These are phyloP conservation scores for Diaporthe eres DNA, from an alignment of 2,329 filamentous ascomycete genomes.

Conservation along the genomic window DNA sequence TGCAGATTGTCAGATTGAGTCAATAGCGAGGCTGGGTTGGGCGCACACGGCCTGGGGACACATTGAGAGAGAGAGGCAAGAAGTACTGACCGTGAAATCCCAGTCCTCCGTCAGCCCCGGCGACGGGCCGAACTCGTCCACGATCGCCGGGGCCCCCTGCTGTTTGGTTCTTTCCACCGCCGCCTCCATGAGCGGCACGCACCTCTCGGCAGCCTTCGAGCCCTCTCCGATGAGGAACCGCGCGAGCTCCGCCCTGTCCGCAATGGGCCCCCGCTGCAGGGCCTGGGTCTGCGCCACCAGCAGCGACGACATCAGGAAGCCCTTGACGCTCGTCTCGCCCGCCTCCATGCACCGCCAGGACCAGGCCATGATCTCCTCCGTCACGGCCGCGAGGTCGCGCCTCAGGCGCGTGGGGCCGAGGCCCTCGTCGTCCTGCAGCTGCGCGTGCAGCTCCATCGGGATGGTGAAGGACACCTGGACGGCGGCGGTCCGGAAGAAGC, in stretches of 20 bases:
- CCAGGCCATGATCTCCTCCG: slow-evolving; percentile 51
- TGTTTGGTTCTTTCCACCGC: slow-evolving; percentile 46
- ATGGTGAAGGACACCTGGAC: slow-evolving; percentile 58
- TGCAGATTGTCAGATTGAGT: background rate
- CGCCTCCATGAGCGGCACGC: slow-evolving; percentile 52
- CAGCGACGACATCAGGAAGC: slow-evolving; percentile 51
- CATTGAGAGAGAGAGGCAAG: background rate
- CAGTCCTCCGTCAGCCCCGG: slow-evolving; percentile 39
- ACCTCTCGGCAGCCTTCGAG: slow-evolving; percentile 47
- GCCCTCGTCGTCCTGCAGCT: slow-evolving; percentile 57
- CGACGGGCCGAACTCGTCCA: background rate
- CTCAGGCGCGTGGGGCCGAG: slow-evolving; percentile 49
- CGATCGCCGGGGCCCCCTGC: slow-evolving; percentile 25
- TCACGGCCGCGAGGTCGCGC: slow-evolving; percentile 50
- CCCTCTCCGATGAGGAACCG: slow-evolving; percentile 49
- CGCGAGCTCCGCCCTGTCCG: slow-evolving; percentile 50
- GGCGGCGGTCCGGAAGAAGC: slow-evolving; percentile 59
- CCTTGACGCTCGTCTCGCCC: slow-evolving; percentile 61
- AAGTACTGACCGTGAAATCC: slow-evolving; percentile 37
- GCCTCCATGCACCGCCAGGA: slow-evolving; percentile 52
- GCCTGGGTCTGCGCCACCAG: slow-evolving; percentile 55
- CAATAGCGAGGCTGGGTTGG: too few species aligned
- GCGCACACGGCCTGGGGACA: background rate
- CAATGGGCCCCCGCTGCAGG: slow-evolving; percentile 47
- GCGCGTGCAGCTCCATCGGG: slow-evolving; percentile 61